Base-by-base conservation (phyloP, 345 rosid species). In the Rhizophora apiculata region DNA sequence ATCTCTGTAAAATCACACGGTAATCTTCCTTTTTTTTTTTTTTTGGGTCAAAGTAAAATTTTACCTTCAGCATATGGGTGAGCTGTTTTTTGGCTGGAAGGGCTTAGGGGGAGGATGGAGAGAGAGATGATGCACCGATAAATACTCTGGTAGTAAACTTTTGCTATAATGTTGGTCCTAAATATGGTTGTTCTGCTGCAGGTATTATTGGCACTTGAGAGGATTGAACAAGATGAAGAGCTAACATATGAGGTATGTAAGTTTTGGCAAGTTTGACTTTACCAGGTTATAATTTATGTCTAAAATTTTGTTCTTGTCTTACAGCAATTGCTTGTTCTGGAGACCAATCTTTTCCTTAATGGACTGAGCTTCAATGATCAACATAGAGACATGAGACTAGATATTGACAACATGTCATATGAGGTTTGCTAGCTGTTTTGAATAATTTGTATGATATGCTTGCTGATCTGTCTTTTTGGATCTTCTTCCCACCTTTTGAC, bases 371-470 rank as follows among this genome's bases (percentile, higher is more conserved):
- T 92, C 65, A 75, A 86, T 74, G 99, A 95, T 74, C 99, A 82
- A 76, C 97, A 95, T 73, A 86, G 97, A 73, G 98, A 87, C 48
- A 84, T 95, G 99, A 90, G 99, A 80, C 85, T 92, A 60, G 97
- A 95, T 82, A 92, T 95, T 34, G 99, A 95, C 77, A 79, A 87
- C 80, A 92, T 92, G 99, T 90, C 99, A 36, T 95, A 95, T 66
- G 98, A 96, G 98, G 99, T 92, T 56, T 71, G 86, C 78, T 62
- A 43, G 73, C 20, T 20, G 60, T 51, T 62, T 68, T 55, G 55
- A 61, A 18, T 30, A 39, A 51, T 51, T 57, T 59, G 10, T 54
- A 64, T 20, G n/a, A 43, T 32, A 4, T 43, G 22, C 51, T 37
- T 60, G 51, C n/a, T 60, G 27, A 22, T 21, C 27, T 27, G 36